Evolutionary conservation across 371 early-diverging fungal species (phyloP), one percentile per base, ranked within the genome.

Genomic region (Edhazardia aedis): DNA sequence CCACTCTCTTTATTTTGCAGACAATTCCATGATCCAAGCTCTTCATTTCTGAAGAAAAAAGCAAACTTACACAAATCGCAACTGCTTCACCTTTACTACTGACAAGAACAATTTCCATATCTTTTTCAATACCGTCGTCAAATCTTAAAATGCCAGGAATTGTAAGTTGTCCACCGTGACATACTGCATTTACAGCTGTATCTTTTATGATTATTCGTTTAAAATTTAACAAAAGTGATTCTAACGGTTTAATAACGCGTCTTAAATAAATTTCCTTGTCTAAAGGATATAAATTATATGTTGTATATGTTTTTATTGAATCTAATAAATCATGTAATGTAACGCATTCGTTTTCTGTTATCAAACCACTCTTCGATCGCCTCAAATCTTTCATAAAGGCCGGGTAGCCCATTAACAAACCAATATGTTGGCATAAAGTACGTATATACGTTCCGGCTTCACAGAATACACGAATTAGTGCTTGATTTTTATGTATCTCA

Each of bases 381-480:
- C 98, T 82, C 51, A 96, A 82, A 72, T 92, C 98, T 76, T 87
- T 87, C 98, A 96, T 96, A 71, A 86, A 90, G n/a, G 90, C 93
- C 63, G 88, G 88, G 53, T 83, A 84, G 50, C 88, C 88, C 36
- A 96, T 77, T 58, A 89, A 70, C 21, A 95, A 77, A 63, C 98
- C 98, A 68, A 96, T 75, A 72, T 96, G 98, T 25, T 88, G 89
- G 74, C 98, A 96, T 42, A 96, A 77, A 9, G 95, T 92, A 77
- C 98, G 82, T 71, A 96, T 90, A 73, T 96, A 96, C 16, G 95
- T 93, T 58, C 98, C 98, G 52, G 98, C 98, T 77, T 96, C 95
- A 73, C 98, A 96, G 56, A 78, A 78, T 24, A 86, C 94, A 83
- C 86, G 86, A 77, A 96, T 93, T 29, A 92, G 84, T 54, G 81